Evolutionary conservation across 495 filamentous ascomycete species (phyloP), one percentile per base, ranked within the genome.

Genomic region (Choiromyces venosus): DNA sequence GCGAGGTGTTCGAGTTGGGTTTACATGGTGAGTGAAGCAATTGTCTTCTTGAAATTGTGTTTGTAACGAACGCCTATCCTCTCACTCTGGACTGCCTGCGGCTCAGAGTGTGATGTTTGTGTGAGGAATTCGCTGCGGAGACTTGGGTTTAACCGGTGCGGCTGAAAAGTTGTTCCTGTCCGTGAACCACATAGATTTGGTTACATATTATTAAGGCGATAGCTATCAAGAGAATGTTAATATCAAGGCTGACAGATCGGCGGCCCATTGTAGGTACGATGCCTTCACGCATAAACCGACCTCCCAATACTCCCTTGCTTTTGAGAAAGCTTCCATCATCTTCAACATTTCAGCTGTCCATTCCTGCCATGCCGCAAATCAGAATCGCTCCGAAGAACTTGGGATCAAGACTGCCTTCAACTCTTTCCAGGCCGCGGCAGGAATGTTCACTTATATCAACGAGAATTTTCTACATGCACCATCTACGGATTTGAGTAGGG

Each of bases 401-500:
- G 94, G 96, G 37, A 87, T 98, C 75, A 99, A 98, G 84, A 95
- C 93, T 21, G 92, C 95, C 4, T 99, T 97, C 81, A 94, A 99
- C 83, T 98, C 95, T 33, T 98, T 98, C 85, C 95, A 99, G 82
- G 95, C 95, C 42, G 91, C 94, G 36, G 95, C 95, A 16, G 95
- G 95, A 82, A 99, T 99, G 95, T 99, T 98, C 83, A 97, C 93
- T 29, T 99, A 99, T 79, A 98, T 99, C 85, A 99, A 98, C 82
- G 94, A 98, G 84, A 98, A 99, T 83, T 99, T 99, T 83, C 85
- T 97, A 56, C 96, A 99, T 80, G 95, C 95, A 42, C 95, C 95
- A 4, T 97, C 93, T 14, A 95, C 92, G 37, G 95, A 99, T 80
- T 84, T 99, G 42, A 97, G 94, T 82, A 86, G 94, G 73, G 93